phyloP scores from a whole-genome alignment of 345 rosid genomes.

The Citrus cavaleriei region DNA sequence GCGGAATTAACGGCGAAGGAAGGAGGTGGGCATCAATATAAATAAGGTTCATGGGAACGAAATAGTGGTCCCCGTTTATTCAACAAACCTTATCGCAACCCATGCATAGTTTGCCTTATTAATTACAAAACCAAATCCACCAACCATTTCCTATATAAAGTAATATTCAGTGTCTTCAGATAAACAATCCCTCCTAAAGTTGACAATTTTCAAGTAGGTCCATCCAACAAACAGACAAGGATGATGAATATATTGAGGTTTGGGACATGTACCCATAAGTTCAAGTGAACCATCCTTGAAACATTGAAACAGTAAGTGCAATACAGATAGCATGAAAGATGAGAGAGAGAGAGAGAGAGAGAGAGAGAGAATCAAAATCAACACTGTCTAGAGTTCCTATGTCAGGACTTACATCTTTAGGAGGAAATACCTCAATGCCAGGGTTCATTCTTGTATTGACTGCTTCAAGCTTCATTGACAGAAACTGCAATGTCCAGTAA shows the following conservation, averaged over 20 bases:
- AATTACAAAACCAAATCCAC: background rate
- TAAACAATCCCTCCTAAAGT: background rate
- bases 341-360: background rate
- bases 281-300: background rate
- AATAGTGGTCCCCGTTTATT: background rate
- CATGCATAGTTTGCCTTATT: background rate
- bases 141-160: background rate
- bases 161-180: background rate
- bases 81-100: background rate
- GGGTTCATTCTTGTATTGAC: conserved; percentile 68
- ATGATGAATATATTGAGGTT: background rate
- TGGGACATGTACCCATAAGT: background rate
- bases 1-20: background rate
- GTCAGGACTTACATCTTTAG: conserved; percentile 54
- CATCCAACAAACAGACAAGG: background rate
- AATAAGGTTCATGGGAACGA: conserved; percentile 1
- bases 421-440: conserved; percentile 60
- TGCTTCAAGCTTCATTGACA: conserved; percentile 93
- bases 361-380: background rate
- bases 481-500: conserved; percentile 53
- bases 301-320: background rate
- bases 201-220: background rate
- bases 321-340: background rate
- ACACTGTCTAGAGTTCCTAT: background rate
- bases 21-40: conserved; percentile 3